Base-by-base conservation (phyloP, 306 rosid genomes). In the Fragaria nilgerrensis region DNA sequence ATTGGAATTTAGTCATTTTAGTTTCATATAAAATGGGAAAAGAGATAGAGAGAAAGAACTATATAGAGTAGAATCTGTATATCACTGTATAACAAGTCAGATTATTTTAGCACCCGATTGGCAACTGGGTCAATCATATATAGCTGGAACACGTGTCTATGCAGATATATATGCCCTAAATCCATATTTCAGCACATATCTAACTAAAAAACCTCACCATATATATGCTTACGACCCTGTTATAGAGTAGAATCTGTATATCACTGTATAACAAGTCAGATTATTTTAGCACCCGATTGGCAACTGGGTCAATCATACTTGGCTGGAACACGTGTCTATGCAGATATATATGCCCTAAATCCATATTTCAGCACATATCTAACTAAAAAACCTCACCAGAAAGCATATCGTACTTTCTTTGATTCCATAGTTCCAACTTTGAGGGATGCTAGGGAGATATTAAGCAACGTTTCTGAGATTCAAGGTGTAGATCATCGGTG, bases 141-240 rank as follows among this genome's bases (percentile, higher is more conserved):
- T 59, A 74, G 69, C 69, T 9, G 69, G 19, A 41, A 23, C 69
- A 74, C 77, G 56, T 74, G 77, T 25, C 29, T 47, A 17, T 29
- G 17, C 17, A 22, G 16, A 2, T 15, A 43, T 74, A 39, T 39
- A 61, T 64, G 50, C 67, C 67, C 50, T 55, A 55, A 73, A 15
- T 63, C 20, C 37, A 13, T 19, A 11, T 23, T 11, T 7, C 44
- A 73, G 4, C 76, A 36, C 19, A 10, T 11, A 11, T 7, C 43
- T 16, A 63, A 37, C 25, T 66, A 17, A 9, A 36, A 39, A 16
- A 9, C 22, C 43, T 61, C 20, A 12, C 67, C 20, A 11, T 12
- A 61, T 25, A 27, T 12, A 29, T 29, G 41, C 67, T 27, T 61
- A 14, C 39, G 37, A 61, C 16, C 44, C 12, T 32, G 7, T 4